Base-by-base conservation (phyloP, 164 flowering plant genomes). In the Macadamia tetraphylla region DNA sequence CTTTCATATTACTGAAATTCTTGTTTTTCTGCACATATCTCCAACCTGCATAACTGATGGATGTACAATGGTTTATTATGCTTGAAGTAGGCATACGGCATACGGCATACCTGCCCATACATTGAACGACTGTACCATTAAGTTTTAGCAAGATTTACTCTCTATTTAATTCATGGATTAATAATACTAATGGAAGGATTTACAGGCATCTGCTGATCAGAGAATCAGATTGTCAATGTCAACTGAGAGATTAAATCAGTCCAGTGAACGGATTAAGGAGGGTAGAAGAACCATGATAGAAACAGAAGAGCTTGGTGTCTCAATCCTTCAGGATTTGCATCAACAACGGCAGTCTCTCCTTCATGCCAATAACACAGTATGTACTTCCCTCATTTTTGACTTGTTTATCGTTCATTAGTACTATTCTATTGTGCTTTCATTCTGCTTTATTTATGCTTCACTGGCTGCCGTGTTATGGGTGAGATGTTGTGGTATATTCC, bases 261-360 rank as follows among this genome's bases (percentile, higher is more conserved):
- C 91, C 12, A 79, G 86, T 62, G 88, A 80, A 3, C 84, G 89
- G 72, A 74, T 88, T 4, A 81, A 69, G 76, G 91, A 88, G 73
- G 84, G 88, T 59, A 82, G 91, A 73, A 85, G 91, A 78, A 74
- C 82, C 57, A 75, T 83, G 55, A 76, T 87, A 68, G 94, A 88
- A 77, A 84, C 94, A 17, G 94, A 88, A 73, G 85, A 88, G 66
- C 81, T 88, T 59, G 91, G 94, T 56, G 80, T 85, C 65, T 85
- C 89, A 15, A 87, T 88, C 56, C 87, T 88, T 65, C 81, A 85
- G 75, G 91, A 88, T 78, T 67, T 88, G 77, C 85, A 88, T 57
- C 86, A 82, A 66, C 94, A 88, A 67, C 89, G 91, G 6, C 83
- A 88, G 71, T 82, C 94, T 68, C 91, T 88, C 29, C 75, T 88